Base-by-base conservation (phyloP, 179 eudicot species). In the Actinidia chinensis region DNA sequence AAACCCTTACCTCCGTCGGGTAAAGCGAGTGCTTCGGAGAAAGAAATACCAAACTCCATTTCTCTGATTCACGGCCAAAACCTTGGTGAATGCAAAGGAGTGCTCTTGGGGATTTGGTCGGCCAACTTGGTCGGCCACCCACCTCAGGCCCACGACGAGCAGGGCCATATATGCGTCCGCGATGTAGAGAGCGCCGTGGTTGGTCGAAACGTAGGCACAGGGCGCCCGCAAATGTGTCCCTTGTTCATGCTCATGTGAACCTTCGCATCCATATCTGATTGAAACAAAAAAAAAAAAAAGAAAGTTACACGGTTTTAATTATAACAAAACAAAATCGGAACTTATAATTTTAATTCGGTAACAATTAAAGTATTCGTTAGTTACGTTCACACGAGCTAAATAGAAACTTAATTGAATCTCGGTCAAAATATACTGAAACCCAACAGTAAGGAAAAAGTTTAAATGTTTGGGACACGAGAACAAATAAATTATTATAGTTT, bases 81-180 rank as follows among this genome's bases (percentile, higher is more conserved):
- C 86, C 77, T 95, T 95, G 50, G 93, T 80, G 84, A 95, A 88
- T 22, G 80, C 79, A 63, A 90, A 85, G 89, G 84, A 69, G 80
- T 17, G 2, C 87, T n/a, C 91, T 71, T 88, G 86, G 6, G 82
- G 92, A 68, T 86, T 69, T 10, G 84, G 72, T 12, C n/a, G n/a
- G 83, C 83, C 28, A 93, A 59, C n/a, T 25, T 79, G 3, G 75
- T 82, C 47, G 97, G 92, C 78, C 87, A 61, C 8, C 98, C 98
- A 79, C 97, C 97, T 0, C 78, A 84, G 94, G 85, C 93, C 95
- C 58, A 93, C 98, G 1, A 87, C 89, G 9, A 89, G 81, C 1
- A 93, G 91, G 88, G 97, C 98, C 89, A 90, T 78, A 68, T 91
- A 90, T 0, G 97, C 91, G 75, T 95, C 98, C 0, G 97, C 93